Conservation (phyloP, 768 basidiomycete genomes). For the Termitomyces sp. region DNA sequence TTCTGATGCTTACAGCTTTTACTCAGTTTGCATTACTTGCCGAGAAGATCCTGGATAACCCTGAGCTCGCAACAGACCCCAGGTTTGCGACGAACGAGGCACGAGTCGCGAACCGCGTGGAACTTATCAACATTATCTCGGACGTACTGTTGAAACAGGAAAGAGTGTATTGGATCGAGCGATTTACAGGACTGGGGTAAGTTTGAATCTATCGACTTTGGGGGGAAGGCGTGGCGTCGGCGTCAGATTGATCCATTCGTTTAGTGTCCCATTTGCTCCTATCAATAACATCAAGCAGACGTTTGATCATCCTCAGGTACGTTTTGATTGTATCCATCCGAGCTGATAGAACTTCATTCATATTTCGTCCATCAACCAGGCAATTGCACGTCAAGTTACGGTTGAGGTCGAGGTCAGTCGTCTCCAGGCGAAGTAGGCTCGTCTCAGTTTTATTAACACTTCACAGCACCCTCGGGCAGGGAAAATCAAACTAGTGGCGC, state of each 20-base stretch:
- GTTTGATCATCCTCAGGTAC: slow-evolving; percentile 77
- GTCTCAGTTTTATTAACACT: slow-evolving; percentile 4
- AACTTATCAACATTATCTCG: slow-evolving; percentile 65
- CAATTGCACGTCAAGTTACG: slow-evolving; percentile 66
- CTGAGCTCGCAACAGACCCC: slow-evolving; percentile 52
- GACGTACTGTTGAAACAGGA: slow-evolving; percentile 49
- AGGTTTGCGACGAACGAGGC: slow-evolving; percentile 70
- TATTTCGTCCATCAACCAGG: slow-evolving; percentile 31
- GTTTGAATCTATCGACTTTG: slow-evolving; percentile 11
- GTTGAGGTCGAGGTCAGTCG: slow-evolving; percentile 71
- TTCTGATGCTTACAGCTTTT: neutral
- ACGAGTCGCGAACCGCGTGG: slow-evolving; percentile 71
- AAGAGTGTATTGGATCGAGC: slow-evolving; percentile 70
- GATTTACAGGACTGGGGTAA: slow-evolving; percentile 75
- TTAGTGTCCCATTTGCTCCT: slow-evolving; percentile 79
- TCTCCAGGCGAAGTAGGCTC: slow-evolving; percentile 22
- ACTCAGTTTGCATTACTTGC: slow-evolving; percentile 66
- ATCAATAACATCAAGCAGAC: slow-evolving; percentile 91
- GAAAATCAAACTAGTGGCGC: slow-evolving; percentile 72
- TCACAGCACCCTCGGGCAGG: slow-evolving; percentile 68
- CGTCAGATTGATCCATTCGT: neutral
- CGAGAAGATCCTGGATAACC: slow-evolving; percentile 53
- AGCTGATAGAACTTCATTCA: neutral
- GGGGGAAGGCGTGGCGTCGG: neutral
- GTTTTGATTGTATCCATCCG: neutral